phyloP scores from a whole-genome alignment of 2,329 filamentous ascomycete genomes.

The Decorospora gaudefroyi region DNA sequence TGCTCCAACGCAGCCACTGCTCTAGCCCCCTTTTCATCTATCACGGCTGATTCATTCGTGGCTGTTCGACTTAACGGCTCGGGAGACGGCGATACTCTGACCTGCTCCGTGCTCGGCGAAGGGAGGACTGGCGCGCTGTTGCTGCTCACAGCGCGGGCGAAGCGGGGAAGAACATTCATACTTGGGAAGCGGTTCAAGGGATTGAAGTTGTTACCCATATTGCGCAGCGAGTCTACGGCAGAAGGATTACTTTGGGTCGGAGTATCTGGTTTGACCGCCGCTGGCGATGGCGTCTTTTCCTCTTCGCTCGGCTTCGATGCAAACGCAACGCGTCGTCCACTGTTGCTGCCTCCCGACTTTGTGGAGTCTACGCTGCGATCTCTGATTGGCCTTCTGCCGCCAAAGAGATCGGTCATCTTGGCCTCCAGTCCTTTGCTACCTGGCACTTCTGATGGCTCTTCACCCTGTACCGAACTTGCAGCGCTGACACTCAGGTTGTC shows the following conservation, averaged over 20 bases:
- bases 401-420: conserved; percentile 71
- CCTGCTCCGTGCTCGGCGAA: conserved; percentile 45
- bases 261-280: conserved; percentile 34
- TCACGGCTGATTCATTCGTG: conserved; percentile 27
- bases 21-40: conserved; percentile 44
- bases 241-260: conserved; percentile 53
- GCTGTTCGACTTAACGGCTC: conserved; percentile 21
- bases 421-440: conserved; percentile 53
- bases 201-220: conserved; percentile 78
- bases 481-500: conserved; percentile 58
- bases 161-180: conserved; percentile 74
- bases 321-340: conserved; percentile 63
- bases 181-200: conserved; percentile 77
- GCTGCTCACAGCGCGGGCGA: conserved; percentile 62
- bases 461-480: conserved; percentile 56
- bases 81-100: conserved; percentile 32
- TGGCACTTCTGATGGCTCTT: conserved; percentile 44
- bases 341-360: conserved; percentile 65
- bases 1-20: conserved; percentile 53
- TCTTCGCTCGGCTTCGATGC: conserved; percentile 30
- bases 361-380: conserved; percentile 79
- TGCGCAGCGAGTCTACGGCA: conserved; percentile 80
- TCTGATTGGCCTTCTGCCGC: conserved; percentile 64
- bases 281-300: conserved; percentile 29
- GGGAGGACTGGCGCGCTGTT: conserved; percentile 49